Evolutionary conservation across 345 rosid species (phyloP), one percentile per base, ranked within the genome.

Genomic region (Nasturtium officinale): DNA sequence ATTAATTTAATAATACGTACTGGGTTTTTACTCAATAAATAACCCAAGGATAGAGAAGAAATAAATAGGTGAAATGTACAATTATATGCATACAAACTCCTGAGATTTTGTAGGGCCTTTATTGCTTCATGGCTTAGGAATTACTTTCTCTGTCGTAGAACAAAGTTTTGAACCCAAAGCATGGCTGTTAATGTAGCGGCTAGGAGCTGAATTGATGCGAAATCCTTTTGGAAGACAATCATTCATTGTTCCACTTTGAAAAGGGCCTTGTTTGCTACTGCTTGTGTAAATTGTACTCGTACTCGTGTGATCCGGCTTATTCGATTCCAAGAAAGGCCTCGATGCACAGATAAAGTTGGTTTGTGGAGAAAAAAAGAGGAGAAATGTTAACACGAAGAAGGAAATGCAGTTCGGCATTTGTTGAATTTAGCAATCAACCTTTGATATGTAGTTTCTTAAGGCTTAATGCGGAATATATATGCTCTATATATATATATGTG

Each of bases 221-320:
- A 61, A 17, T 6, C 79, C 75, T 38, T 76, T 76, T 69, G 79
- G 79, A 9, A 76, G 54, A 35, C 79, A 76, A 53, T 45, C 70
- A 5, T 45, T 61, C 26, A 61, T 42, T 17, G 17, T 20, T 43
- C 70, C 70, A 69, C 15, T 50, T 0, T 2, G 52, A 18, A 61
- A 35, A 43, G 7, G 6, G 7, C 40, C 69, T 75, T 33, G 63
- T 33, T 45, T 3, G 32, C 47, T 28, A 51, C 63, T 40, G 3
- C 43, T 61, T 32, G 59, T 30, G 58, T 53, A 20, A 21, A 67
- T 6, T 43, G 62, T 60, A 42, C 67, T 69, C 5, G 57, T 15
- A 42, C 48, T 60, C 21, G 17, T 33, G 20, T 74, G 46, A 0
- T 61, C 21, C 4, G 63, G 16, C 47, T 50, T 50, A 0, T 47